Evolutionary conservation across 2,329 filamentous ascomycete species (phyloP).

Genomic region (Calonectria hongkongensis): DNA sequence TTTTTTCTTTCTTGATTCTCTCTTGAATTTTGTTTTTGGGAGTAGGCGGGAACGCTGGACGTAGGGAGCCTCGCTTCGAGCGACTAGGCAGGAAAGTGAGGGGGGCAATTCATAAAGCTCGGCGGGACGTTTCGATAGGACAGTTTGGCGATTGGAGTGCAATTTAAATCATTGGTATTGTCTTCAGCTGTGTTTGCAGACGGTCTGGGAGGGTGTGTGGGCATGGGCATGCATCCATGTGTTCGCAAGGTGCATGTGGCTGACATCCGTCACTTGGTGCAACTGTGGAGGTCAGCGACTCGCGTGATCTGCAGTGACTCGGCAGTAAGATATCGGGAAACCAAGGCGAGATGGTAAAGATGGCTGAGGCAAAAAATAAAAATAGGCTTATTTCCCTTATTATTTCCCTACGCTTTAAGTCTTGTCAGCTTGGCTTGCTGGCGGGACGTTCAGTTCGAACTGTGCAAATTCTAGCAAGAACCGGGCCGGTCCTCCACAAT

Average conservation of each 20-base stretch:
- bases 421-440: neutral
- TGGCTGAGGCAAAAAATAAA: neutral
- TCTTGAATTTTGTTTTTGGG: constrained; percentile 41
- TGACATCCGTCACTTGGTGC: neutral
- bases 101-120: constrained; percentile 61
- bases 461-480: neutral
- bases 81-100: constrained; percentile 50
- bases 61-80: constrained; percentile 38
- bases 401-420: neutral
- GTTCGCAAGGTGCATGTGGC: constrained; percentile 1
- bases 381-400: neutral
- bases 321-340: neutral
- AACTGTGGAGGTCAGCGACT: constrained; percentile 14
- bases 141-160: constrained; percentile 72
- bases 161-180: constrained; percentile 63
- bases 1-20: constrained; percentile 50
- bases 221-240: constrained; percentile 24
- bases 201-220: constrained; percentile 40
- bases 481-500: constrained; percentile 32
- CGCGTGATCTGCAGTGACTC: constrained; percentile 15
- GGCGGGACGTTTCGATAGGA: constrained; percentile 67
- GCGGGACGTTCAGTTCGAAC: constrained; percentile 1
- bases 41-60: constrained; percentile 34
- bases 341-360: constrained; percentile 15
- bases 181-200: constrained; percentile 48